These are phyloP conservation scores for Calonectria pteridis DNA, from an alignment of 2,329 filamentous ascomycete genomes.

Conservation along the genomic window DNA sequence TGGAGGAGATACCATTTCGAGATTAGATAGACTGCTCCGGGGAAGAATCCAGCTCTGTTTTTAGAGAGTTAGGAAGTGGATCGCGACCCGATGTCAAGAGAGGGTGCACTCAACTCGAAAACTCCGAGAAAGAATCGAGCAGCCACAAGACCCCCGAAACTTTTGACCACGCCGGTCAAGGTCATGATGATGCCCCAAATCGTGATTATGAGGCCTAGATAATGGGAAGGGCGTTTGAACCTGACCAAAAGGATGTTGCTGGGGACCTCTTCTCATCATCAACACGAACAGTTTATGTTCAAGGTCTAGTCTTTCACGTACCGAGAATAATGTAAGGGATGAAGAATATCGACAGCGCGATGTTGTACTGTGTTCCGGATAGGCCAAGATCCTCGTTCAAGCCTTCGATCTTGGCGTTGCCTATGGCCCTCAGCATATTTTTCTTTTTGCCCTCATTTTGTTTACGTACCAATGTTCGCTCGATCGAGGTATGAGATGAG, in stretches of 20 bases:
- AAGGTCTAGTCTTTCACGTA: not conserved
- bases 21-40: not conserved
- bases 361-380: not conserved
- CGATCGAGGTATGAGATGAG: not conserved
- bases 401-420: not conserved
- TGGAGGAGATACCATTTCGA: constrained; percentile 1
- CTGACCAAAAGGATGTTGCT: not conserved
- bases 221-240: constrained; percentile 56
- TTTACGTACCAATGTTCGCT: not conserved
- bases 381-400: not conserved
- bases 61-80: not conserved
- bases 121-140: not conserved
- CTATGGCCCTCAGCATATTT: not conserved
- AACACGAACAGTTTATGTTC: not conserved
- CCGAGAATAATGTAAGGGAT: not conserved
- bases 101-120: not conserved
- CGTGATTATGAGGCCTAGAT: constrained; percentile 61
- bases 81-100: no score
- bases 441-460: no score
- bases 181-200: constrained; percentile 62
- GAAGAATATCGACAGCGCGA: not conserved
- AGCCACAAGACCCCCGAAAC: constrained; percentile 57
- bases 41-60: constrained; percentile 13
- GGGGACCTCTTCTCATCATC: not conserved
- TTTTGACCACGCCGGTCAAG: constrained; percentile 63